phyloP scores from a whole-genome alignment of 345 rosid species.

The Populus nigra region DNA sequence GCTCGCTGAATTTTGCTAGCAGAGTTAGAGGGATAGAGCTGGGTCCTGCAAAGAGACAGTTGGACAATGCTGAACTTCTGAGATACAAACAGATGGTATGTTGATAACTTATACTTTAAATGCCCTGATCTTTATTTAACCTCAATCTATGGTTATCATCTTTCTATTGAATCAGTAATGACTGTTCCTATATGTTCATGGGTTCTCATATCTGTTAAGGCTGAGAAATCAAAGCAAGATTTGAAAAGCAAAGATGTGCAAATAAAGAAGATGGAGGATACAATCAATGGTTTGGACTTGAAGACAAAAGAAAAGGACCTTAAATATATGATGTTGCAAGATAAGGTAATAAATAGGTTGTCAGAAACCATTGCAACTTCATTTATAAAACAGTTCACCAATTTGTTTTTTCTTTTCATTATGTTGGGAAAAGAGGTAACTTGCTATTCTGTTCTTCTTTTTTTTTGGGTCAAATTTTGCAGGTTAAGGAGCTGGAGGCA shows the following conservation, averaged over 20 bases:
- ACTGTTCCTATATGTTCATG: neutral
- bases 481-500: slow-evolving; percentile 87
- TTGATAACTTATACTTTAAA: neutral
- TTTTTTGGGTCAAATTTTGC: slow-evolving; percentile 4
- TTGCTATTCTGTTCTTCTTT: neutral
- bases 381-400: neutral
- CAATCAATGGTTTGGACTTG: slow-evolving; percentile 55
- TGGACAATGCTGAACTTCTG: slow-evolving; percentile 69
- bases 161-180: neutral
- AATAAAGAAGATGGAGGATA: slow-evolving; percentile 84
- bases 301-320: slow-evolving; percentile 80
- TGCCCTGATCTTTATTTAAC: neutral
- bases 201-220: slow-evolving; percentile 28
- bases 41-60: slow-evolving; percentile 85
- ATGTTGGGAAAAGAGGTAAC: neutral
- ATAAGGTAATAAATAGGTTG: slow-evolving; percentile 49
- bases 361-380: neutral
- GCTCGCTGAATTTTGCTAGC: slow-evolving; percentile 94
- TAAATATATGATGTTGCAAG: slow-evolving; percentile 72
- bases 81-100: slow-evolving; percentile 84
- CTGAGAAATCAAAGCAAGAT: slow-evolving; percentile 82
- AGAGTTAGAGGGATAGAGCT: slow-evolving; percentile 94
- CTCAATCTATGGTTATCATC: neutral
- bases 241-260: slow-evolving; percentile 83
- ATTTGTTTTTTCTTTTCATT: neutral